A percentile compares a stretch with the other conserved stretches of the same genome.
Evolutionary conservation across 2,329 filamentous ascomycete species (phyloP).

Genomic region (Fusarium pseudonygamai): DNA sequence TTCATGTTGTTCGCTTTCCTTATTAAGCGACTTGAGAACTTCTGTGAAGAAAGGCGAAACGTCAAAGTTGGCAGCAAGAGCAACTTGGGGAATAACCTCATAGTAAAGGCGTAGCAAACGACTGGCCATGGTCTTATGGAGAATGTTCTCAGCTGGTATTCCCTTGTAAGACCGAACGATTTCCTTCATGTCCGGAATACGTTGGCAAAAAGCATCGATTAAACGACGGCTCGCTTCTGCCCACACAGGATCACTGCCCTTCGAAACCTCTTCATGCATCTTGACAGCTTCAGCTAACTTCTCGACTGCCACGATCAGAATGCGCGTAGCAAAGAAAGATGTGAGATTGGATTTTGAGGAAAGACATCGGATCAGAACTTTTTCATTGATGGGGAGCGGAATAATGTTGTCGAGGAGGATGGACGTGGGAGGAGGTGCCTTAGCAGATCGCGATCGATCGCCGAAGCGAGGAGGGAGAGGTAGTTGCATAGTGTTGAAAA

Average conservation of each 20-base stretch:
- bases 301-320: constrained; percentile 80
- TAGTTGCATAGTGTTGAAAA: constrained; percentile 83
- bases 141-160: constrained; percentile 71
- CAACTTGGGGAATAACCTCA: constrained; percentile 79
- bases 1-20: constrained; percentile 59
- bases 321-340: constrained; percentile 83
- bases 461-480: constrained; percentile 79
- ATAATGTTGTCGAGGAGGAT: constrained; percentile 87
- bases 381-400: constrained; percentile 82
- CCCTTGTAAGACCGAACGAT: constrained; percentile 78
- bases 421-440: constrained; percentile 79
- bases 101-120: constrained; percentile 87
- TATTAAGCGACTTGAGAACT: constrained; percentile 70
- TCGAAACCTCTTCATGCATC: constrained; percentile 63
- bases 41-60: constrained; percentile 80
- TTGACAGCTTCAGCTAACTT: constrained; percentile 76
- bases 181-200: constrained; percentile 84
- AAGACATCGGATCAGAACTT: constrained; percentile 81
- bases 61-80: constrained; percentile 87
- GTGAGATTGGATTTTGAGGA: constrained; percentile 81
- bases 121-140: constrained; percentile 82
- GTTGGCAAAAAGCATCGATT: constrained; percentile 77
- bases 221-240: constrained; percentile 73
- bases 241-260: constrained; percentile 65
- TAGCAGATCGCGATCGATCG: constrained; percentile 65